These are phyloP conservation scores for Haplosporangium sp. DNA, from an alignment of 371 early-diverging fungal species.

Conservation along the genomic window DNA sequence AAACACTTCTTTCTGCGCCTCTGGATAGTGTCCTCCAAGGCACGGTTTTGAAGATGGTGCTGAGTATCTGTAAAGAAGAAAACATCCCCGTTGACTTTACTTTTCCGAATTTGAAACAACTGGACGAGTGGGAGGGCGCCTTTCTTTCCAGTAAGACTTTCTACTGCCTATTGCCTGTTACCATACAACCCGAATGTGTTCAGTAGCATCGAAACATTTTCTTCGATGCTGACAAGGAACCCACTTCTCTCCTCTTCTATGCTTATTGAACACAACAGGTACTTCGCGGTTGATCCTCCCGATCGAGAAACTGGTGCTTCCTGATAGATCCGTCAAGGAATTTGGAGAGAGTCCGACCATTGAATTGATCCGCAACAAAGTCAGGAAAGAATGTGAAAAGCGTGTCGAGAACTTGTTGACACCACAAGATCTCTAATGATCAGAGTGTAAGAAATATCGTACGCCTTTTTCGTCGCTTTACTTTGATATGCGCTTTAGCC, in stretches of 20 bases:
- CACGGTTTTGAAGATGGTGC: constrained; percentile 57
- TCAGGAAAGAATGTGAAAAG: constrained; percentile 27
- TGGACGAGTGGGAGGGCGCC: constrained; percentile 66
- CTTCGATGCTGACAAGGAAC: background rate
- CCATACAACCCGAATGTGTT: background rate
- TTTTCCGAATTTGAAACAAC: constrained; percentile 60
- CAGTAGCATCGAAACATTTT: no score
- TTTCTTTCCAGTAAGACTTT: constrained; percentile 63
- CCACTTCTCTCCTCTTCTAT: background rate
- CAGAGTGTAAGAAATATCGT: background rate
- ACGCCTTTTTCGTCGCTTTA: constrained; percentile 1
- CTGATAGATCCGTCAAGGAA: constrained; percentile 22
- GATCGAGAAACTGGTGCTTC: constrained; percentile 57
- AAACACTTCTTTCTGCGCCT: constrained; percentile 63
- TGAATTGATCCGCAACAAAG: constrained; percentile 30
- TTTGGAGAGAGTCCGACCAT: constrained; percentile 27
- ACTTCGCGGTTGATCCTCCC: constrained; percentile 67
- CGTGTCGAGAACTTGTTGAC: constrained; percentile 19
- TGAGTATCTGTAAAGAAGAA: constrained; percentile 59
- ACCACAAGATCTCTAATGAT: background rate
- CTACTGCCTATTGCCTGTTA: no score
- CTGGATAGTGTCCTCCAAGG: constrained; percentile 70
- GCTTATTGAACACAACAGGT: constrained; percentile 29
- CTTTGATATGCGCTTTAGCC: constrained; percentile 33
- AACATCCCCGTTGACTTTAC: constrained; percentile 59